A percentile compares a stretch with the other conserved stretches of the same genome.
phyloP scores from a whole-genome alignment of 2,329 filamentous ascomycete species.

The Botrytis porri region DNA sequence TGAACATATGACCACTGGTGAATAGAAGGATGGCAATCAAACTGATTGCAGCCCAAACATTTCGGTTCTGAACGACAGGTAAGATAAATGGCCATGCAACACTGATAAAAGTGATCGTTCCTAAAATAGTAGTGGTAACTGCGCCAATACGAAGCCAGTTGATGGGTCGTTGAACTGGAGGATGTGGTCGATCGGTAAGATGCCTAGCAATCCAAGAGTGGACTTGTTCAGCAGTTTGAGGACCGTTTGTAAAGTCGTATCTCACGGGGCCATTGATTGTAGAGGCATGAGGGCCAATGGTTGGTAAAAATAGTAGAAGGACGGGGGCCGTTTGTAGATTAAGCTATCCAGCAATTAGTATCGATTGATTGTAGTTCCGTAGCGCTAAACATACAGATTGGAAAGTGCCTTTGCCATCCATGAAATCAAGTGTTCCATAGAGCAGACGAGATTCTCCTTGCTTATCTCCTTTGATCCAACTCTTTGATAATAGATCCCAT shows the following conservation, averaged over 20 bases:
- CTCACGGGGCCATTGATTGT: constrained; percentile 65
- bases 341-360: constrained; percentile 55
- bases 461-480: constrained; percentile 85
- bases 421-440: constrained; percentile 84
- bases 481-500: constrained; percentile 82
- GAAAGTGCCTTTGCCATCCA: constrained; percentile 78
- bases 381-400: constrained; percentile 61
- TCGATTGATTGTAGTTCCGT: background rate
- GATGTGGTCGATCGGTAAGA: constrained; percentile 74
- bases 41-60: constrained; percentile 88
- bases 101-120: constrained; percentile 62
- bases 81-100: constrained; percentile 76
- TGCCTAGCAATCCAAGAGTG: constrained; percentile 77
- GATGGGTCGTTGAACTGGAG: constrained; percentile 75
- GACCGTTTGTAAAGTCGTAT: constrained; percentile 79
- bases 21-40: constrained; percentile 88
- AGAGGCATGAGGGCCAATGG: constrained; percentile 74
- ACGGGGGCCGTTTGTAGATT: constrained; percentile 93
- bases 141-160: constrained; percentile 78
- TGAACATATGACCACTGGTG: constrained; percentile 98
- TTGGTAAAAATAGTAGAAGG: constrained; percentile 82
- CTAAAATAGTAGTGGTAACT: constrained; percentile 65
- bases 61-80: constrained; percentile 83
- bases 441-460: constrained; percentile 68
- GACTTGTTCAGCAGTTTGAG: constrained; percentile 71